A percentile compares a stretch with the other conserved stretches of the same genome.
These are phyloP conservation scores for Microdochium bolleyi DNA, from an alignment of 2,329 filamentous ascomycete genomes.

Conservation along the genomic window DNA sequence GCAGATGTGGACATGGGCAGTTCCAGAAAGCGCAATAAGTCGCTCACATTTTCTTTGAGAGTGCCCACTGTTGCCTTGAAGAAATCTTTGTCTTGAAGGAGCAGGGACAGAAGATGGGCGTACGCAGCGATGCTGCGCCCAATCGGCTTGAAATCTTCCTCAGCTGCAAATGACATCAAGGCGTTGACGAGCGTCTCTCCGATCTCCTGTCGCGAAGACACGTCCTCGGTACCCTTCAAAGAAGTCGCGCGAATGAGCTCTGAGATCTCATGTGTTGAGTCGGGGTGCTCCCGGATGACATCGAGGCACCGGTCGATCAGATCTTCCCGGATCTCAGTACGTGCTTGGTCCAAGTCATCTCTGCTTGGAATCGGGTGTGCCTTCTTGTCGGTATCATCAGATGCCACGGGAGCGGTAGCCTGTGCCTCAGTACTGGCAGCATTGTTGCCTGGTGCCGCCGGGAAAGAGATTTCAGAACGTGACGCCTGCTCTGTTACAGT, in stretches of 20 bases:
- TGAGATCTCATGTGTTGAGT: conserved; percentile 82
- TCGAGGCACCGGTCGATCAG: conserved; percentile 87
- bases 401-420: conserved; percentile 11
- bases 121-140: conserved; percentile 69
- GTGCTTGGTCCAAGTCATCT: conserved; percentile 72
- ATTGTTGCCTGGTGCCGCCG: neutral
- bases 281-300: conserved; percentile 78
- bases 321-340: conserved; percentile 63
- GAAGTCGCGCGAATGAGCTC: conserved; percentile 76
- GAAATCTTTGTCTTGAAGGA: conserved; percentile 76
- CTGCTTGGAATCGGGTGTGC: conserved; percentile 21
- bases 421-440: conserved; percentile 15
- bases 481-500: conserved; percentile 8
- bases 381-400: conserved; percentile 10
- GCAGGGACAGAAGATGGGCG: conserved; percentile 81
- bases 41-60: conserved; percentile 67
- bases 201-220: conserved; percentile 58
- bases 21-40: conserved; percentile 73
- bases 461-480: conserved; percentile 2
- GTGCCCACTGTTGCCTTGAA: conserved; percentile 69
- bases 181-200: conserved; percentile 78
- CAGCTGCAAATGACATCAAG: conserved; percentile 59
- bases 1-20: conserved; percentile 55
- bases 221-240: conserved; percentile 46
- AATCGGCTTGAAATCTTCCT: conserved; percentile 56